Conservation (phyloP, 73 alveolate genomes). For the Blepharisma stoltei region DNA sequence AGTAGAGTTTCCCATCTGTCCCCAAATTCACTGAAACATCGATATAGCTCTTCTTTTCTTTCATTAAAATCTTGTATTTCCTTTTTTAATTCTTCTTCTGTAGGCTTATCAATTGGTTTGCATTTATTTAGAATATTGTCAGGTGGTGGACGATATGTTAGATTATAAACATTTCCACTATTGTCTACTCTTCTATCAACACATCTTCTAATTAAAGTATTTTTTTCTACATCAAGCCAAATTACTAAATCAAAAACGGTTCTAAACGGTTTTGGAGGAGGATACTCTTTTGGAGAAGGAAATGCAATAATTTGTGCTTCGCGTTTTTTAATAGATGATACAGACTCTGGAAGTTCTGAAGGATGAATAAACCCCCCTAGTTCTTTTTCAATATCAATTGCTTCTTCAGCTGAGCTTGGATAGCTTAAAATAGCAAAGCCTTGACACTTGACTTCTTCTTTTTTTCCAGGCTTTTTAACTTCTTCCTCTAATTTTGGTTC, state of each 20-base stretch:
- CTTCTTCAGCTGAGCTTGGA: constrained; percentile 6
- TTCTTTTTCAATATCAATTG: not conserved
- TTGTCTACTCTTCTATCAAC: constrained; percentile 19
- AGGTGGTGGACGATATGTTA: constrained; percentile 10
- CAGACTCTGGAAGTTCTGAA: not conserved
- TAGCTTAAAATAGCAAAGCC: constrained; percentile 4
- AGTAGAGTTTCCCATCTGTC: not conserved
- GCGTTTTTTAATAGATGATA: not conserved
- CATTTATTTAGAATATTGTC: constrained; percentile 14
- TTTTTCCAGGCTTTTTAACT: not conserved
- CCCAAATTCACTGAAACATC: not conserved
- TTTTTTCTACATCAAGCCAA: not conserved
- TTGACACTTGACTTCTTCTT: constrained; percentile 20
- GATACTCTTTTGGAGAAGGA: not conserved
- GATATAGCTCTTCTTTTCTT: not conserved
- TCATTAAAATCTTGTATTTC: not conserved
- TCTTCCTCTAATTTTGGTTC: not conserved
- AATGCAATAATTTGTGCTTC: not conserved
- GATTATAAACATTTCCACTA: constrained; percentile 6
- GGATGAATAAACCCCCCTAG: constrained; percentile 22
- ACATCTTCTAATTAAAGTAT: not conserved
- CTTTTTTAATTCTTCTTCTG: not conserved
- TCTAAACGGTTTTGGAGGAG: not conserved
- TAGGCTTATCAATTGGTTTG: not conserved
- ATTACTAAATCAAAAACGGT: not conserved